These are phyloP conservation scores for Amanita subjunquillea DNA, from an alignment of 768 basidiomycete species.

Conservation along the genomic window DNA sequence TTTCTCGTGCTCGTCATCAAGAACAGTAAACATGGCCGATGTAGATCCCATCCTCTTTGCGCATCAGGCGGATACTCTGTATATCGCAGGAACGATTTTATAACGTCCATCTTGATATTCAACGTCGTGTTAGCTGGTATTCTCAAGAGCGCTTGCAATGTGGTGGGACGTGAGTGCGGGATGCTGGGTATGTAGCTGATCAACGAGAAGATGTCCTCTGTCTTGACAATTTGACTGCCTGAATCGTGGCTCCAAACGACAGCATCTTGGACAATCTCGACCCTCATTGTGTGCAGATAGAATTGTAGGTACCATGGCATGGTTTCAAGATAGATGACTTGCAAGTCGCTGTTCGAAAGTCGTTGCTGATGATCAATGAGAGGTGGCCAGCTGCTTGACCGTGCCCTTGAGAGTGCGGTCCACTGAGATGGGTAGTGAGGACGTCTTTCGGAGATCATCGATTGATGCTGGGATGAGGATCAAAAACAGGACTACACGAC, in stretches of 20 bases:
- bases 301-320: slow-evolving; percentile 91
- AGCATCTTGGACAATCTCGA: slow-evolving; percentile 27
- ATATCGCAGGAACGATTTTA: slow-evolving; percentile 80
- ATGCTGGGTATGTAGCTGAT: slow-evolving; percentile 59
- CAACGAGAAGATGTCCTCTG: slow-evolving; percentile 45
- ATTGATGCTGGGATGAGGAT: neutral
- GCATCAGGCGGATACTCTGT: slow-evolving; percentile 96
- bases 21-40: slow-evolving; percentile 62
- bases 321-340: slow-evolving; percentile 74
- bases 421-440: slow-evolving; percentile 36
- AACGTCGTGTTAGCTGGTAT: slow-evolving; percentile 64
- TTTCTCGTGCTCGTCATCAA: slow-evolving; percentile 10
- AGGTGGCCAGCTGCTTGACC: slow-evolving; percentile 70
- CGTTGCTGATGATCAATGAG: slow-evolving; percentile 58
- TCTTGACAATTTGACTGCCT: neutral
- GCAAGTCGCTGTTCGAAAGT: slow-evolving; percentile 23
- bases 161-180: slow-evolving; percentile 66
- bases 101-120: slow-evolving; percentile 38
- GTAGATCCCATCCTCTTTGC: slow-evolving; percentile 87
- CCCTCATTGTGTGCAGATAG: slow-evolving; percentile 69
- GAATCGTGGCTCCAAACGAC: neutral
- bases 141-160: slow-evolving; percentile 58
- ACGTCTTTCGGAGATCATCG: neutral
- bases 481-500: neutral
- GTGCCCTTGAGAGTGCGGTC: slow-evolving; percentile 64